Conservation (phyloP, 2,329 filamentous ascomycete genomes). For the Aspergillus sp. region DNA sequence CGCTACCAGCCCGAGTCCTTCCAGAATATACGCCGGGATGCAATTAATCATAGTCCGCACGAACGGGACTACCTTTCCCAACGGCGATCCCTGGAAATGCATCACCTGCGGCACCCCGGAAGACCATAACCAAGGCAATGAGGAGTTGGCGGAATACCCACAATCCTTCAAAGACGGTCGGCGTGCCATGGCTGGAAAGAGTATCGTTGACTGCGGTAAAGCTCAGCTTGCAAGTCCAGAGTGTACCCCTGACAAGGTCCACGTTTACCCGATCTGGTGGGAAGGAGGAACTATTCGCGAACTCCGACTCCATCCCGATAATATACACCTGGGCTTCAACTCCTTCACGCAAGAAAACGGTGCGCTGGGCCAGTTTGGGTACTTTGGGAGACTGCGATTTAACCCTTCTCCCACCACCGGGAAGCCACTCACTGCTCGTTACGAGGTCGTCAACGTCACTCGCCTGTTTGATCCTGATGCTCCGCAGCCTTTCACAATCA, state of each 20-base stretch:
- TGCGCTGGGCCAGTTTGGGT: constrained; percentile 22
- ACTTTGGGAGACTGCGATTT: constrained; percentile 43
- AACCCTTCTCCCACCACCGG: constrained; percentile 36
- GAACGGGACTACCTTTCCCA: constrained; percentile 42
- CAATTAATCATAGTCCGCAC: constrained; percentile 47
- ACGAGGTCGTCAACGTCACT: constrained; percentile 45
- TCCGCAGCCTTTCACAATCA: constrained; percentile 19
- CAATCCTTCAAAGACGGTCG: constrained; percentile 44
- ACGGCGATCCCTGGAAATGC: constrained; percentile 51
- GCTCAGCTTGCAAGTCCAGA: constrained; percentile 33
- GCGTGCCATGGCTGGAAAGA: constrained; percentile 28
- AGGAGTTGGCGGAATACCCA: constrained; percentile 39
- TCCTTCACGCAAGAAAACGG: neutral
- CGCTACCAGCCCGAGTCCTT: constrained; percentile 36
- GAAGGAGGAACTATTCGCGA: neutral
- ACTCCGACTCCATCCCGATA: neutral
- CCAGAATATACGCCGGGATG: constrained; percentile 42
- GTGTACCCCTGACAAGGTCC: constrained; percentile 37
- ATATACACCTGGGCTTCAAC: neutral
- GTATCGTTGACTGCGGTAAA: constrained; percentile 39
- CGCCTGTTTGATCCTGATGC: constrained; percentile 28
- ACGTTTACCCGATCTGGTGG: constrained; percentile 42
- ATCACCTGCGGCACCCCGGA: constrained; percentile 45
- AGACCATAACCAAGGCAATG: constrained; percentile 28
- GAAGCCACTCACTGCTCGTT: constrained; percentile 29